These are phyloP conservation scores for Centella asiatica DNA, from an alignment of 129 eudicot genomes.

Conservation along the genomic window DNA sequence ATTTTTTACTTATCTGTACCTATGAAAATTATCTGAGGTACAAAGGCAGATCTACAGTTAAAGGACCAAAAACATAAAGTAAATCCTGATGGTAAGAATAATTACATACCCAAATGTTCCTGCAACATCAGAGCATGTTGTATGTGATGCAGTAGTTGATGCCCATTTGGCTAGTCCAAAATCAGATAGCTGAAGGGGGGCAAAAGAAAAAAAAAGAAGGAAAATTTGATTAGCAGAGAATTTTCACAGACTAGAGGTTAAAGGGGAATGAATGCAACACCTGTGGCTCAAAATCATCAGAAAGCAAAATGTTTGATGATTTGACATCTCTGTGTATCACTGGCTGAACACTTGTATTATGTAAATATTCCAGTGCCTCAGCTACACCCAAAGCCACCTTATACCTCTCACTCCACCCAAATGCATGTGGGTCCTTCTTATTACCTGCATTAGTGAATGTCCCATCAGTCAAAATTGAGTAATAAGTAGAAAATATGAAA, in stretches of 20 bases:
- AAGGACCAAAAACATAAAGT: neutral
- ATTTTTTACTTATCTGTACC: neutral
- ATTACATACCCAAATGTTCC: constrained; percentile 91
- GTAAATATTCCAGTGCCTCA: constrained; percentile 80
- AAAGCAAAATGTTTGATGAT: constrained; percentile 80
- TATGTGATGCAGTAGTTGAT: constrained; percentile 52
- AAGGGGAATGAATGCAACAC: constrained; percentile 21
- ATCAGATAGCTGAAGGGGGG: constrained; percentile 72
- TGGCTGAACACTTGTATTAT: constrained; percentile 45
- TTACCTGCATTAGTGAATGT: constrained; percentile 30
- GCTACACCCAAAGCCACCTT: constrained; percentile 92
- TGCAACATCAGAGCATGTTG: constrained; percentile 71
- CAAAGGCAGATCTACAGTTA: neutral
- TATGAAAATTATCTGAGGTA: neutral
- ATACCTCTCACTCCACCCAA: constrained; percentile 82
- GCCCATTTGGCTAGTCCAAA: constrained; percentile 98
- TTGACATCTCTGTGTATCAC: constrained; percentile 93
- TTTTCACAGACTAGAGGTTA: neutral
- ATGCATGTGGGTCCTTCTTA: constrained; percentile 33
- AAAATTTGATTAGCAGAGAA: neutral
- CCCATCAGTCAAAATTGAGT: neutral
- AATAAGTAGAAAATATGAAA: neutral
- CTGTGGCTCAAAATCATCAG: constrained; percentile 90
- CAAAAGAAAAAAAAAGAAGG: neutral
- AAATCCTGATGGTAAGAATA: neutral